Conservation (phyloP, 768 basidiomycete species). For the Russula dissimulans region DNA sequence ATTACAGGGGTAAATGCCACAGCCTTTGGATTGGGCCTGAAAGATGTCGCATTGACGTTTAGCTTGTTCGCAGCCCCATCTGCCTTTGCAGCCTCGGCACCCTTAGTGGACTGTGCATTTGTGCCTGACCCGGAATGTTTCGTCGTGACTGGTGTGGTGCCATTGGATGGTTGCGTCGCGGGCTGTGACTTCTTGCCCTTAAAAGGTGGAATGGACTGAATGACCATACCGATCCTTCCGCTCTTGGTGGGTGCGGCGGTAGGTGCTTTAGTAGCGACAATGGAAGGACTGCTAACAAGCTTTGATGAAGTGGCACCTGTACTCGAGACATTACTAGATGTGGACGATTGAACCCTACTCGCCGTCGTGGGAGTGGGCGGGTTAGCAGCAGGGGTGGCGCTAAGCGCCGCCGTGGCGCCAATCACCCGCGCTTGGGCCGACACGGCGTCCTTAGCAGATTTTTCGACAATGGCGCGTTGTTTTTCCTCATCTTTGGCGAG, state of each 20-base stretch:
- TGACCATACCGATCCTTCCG: slow-evolving; percentile 55
- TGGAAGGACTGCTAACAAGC: slow-evolving; percentile 18
- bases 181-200: slow-evolving; percentile 39
- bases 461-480: slow-evolving; percentile 75
- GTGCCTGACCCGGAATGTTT: slow-evolving; percentile 24
- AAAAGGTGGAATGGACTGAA: slow-evolving; percentile 89
- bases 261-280: slow-evolving; percentile 4
- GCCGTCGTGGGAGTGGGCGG: slow-evolving; percentile 25
- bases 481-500: slow-evolving; percentile 91
- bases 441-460: slow-evolving; percentile 57
- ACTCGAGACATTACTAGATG: slow-evolving; percentile 9
- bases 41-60: slow-evolving; percentile 85
- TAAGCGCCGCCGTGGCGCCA: slow-evolving; percentile 27
- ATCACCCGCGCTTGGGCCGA: slow-evolving; percentile 64
- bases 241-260: slow-evolving; percentile 10
- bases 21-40: slow-evolving; percentile 82
- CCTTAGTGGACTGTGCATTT: slow-evolving; percentile 14
- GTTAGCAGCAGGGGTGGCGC: slow-evolving; percentile 38
- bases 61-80: slow-evolving; percentile 55
- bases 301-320: slow-evolving; percentile 6
- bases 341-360: slow-evolving; percentile 23
- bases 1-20: slow-evolving; percentile 62
- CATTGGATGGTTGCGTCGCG: slow-evolving; percentile 26
- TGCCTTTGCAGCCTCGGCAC: slow-evolving; percentile 31
- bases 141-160: slow-evolving; percentile 25